Conservation (phyloP, 169 alveolate genomes). For the Babesia sp. region DNA sequence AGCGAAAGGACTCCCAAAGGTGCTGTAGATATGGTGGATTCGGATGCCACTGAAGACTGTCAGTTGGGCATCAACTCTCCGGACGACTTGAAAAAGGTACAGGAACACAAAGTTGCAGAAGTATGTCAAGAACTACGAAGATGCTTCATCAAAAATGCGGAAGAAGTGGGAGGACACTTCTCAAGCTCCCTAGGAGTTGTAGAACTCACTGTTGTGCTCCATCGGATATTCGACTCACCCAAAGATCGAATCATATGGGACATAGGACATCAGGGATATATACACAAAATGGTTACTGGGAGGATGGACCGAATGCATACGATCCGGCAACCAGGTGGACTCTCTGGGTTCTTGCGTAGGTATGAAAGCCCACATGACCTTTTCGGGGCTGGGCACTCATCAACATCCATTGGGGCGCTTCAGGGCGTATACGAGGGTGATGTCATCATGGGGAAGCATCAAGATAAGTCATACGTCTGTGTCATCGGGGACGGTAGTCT, state of each 20-base stretch:
- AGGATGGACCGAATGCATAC: constrained; percentile 80
- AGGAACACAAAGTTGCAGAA: constrained; percentile 47
- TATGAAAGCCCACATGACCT: constrained; percentile 82
- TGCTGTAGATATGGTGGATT: not conserved
- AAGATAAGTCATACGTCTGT: constrained; percentile 67
- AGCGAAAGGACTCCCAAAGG: not conserved
- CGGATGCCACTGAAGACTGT: not conserved
- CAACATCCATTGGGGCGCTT: constrained; percentile 83
- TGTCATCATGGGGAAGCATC: not conserved
- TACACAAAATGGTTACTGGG: constrained; percentile 87
- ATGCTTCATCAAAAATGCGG: constrained; percentile 35
- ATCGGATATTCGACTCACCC: constrained; percentile 82
- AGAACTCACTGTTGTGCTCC: constrained; percentile 81
- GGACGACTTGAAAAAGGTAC: constrained; percentile 44
- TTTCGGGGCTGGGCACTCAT: constrained; percentile 89
- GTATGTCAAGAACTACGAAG: constrained; percentile 54
- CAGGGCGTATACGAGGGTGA: constrained; percentile 76
- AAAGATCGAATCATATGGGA: constrained; percentile 81
- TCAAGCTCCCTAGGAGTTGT: constrained; percentile 82
- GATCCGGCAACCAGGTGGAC: constrained; percentile 79
- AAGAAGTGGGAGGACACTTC: constrained; percentile 83
- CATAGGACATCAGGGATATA: constrained; percentile 84
- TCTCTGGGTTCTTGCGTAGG: constrained; percentile 81
- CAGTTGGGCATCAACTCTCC: constrained; percentile 11
- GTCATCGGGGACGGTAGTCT: constrained; percentile 88